Percentiles rank a stretch among this genome's conserved stretches.
Conservation (phyloP, 345 rosid genomes). For the Euclidium syriacum region DNA sequence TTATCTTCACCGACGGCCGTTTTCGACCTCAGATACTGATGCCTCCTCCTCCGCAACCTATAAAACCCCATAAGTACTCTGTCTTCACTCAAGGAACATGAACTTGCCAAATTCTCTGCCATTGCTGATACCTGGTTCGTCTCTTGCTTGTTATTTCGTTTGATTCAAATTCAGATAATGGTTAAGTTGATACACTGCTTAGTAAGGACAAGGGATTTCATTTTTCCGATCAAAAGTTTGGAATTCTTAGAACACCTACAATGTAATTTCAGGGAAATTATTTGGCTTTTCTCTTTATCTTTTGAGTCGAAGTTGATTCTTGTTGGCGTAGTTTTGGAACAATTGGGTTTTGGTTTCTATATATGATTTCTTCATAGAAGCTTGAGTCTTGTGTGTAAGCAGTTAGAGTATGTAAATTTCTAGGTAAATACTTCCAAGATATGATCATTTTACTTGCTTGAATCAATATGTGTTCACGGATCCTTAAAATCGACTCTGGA, state of each 20-base stretch:
- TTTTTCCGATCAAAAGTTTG: not conserved
- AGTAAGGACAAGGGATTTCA: not conserved
- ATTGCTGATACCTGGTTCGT: constrained; percentile 75
- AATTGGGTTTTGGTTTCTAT: not conserved
- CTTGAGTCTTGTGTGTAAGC: not conserved
- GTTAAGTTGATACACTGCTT: not conserved
- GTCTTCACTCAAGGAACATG: constrained; percentile 59
- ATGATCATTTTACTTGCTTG: not conserved
- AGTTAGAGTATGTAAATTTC: not conserved
- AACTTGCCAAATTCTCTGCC: constrained; percentile 78
- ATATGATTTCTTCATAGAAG: not conserved
- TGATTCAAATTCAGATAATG: not conserved
- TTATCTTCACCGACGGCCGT: constrained; percentile 18
- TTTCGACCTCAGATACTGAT: constrained; percentile 14
- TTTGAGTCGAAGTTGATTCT: not conserved
- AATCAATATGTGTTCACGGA: not conserved
- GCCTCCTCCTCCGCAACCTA: constrained; percentile 15
- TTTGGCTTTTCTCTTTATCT: not conserved
- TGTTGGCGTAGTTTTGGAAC: not conserved
- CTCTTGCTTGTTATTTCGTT: not conserved
- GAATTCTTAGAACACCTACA: not conserved
- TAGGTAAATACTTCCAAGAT: not conserved
- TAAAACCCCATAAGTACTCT: not conserved
- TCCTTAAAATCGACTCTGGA: not conserved
- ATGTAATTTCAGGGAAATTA: too few relatives aligned